Evolutionary conservation across 2,329 filamentous ascomycete genomes (phyloP).

Genomic region (Apiospora pterosperma): DNA sequence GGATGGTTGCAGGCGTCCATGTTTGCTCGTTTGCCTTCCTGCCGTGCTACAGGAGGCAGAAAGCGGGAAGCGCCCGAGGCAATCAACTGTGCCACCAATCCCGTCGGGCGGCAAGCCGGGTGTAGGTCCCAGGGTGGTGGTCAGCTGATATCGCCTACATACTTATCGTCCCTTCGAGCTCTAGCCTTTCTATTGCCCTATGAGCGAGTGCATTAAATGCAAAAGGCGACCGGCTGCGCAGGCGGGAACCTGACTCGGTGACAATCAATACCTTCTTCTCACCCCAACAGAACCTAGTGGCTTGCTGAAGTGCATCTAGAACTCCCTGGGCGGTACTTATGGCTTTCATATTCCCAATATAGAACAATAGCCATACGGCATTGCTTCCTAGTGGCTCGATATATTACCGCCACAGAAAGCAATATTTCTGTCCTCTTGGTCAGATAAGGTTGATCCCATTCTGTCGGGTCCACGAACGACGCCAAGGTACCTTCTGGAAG

Average conservation of each 20-base stretch:
- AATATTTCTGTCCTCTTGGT: background rate
- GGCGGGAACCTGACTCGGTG: background rate
- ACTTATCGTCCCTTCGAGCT: background rate
- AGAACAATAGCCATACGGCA: background rate
- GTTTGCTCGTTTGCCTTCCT: background rate
- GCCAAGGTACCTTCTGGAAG: background rate
- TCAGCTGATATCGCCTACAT: background rate
- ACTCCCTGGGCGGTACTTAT: background rate
- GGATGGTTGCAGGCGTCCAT: background rate
- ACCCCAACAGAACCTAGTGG: background rate
- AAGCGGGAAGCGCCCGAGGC: slow-evolving; percentile 1
- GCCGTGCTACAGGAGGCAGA: background rate
- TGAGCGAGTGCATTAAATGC: background rate
- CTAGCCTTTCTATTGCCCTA: no score
- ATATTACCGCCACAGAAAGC: background rate
- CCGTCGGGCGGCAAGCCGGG: background rate
- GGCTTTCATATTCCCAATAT: background rate
- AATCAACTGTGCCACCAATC: background rate
- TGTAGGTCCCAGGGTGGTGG: background rate
- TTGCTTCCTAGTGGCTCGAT: background rate
- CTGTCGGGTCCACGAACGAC: background rate
- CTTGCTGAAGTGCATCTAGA: background rate
- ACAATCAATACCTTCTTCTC: background rate
- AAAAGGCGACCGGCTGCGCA: background rate
- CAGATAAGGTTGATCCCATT: background rate